Conservation (phyloP, 192 early-diverging fungal species). For the Mortierella claussenii region DNA sequence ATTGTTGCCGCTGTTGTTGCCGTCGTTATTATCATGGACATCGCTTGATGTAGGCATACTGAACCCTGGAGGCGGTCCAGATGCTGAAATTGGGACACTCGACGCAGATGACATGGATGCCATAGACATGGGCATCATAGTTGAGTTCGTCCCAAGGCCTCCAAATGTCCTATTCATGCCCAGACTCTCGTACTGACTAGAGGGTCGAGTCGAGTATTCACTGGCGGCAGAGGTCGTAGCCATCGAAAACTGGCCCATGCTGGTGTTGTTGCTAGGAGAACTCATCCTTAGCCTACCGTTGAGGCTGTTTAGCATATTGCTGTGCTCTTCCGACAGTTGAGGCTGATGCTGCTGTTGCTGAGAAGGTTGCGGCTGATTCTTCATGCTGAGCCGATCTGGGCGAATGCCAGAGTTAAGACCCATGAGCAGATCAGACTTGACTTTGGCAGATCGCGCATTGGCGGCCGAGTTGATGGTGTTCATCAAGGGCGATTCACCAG, state of each 20-base stretch:
- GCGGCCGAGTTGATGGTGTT: conserved; percentile 38
- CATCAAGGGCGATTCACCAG: conserved; percentile 45
- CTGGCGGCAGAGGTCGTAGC: background rate
- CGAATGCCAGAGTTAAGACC: conserved; percentile 43
- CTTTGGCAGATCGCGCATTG: conserved; percentile 40
- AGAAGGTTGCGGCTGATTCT: conserved; percentile 9
- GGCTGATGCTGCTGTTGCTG: conserved; percentile 15
- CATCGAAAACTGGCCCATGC: no score
- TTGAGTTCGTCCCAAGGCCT: conserved; percentile 4
- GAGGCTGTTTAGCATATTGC: conserved; percentile 25
- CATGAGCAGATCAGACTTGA: conserved; percentile 50
- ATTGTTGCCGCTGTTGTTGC: background rate
- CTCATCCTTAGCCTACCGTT: conserved; percentile 27
- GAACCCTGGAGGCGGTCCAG: conserved; percentile 39
- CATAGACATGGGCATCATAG: conserved; percentile 27
- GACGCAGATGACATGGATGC: conserved; percentile 4
- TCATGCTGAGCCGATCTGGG: conserved; percentile 34
- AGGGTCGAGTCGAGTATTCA: conserved; percentile 9
- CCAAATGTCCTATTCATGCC: conserved; percentile 11
- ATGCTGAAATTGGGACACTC: conserved; percentile 1
- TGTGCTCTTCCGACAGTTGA: conserved; percentile 16
- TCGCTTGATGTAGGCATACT: conserved; percentile 14
- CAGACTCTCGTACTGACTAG: conserved; percentile 20
- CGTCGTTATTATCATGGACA: background rate
- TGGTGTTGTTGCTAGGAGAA: background rate